These are phyloP conservation scores for Petrea volubilis DNA, from an alignment of 257 asterid genomes.

Conservation along the genomic window DNA sequence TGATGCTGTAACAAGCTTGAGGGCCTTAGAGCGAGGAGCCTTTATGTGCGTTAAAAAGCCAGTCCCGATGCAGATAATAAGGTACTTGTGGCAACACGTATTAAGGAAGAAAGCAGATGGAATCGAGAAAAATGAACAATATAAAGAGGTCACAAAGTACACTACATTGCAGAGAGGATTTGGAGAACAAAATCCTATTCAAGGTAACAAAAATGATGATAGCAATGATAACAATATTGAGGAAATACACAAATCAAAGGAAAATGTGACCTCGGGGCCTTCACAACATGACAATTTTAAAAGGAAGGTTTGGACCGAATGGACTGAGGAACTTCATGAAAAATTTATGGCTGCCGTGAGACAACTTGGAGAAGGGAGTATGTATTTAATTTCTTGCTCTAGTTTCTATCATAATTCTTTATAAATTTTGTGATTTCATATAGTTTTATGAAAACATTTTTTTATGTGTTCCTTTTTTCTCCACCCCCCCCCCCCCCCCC, in stretches of 20 bases:
- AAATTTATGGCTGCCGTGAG: constrained; percentile 26
- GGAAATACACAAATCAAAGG: too few species aligned
- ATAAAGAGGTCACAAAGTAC: neutral
- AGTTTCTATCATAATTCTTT: too few species aligned
- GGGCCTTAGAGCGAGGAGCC: constrained; percentile 45
- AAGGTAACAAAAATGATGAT: neutral
- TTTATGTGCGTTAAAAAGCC: constrained; percentile 35
- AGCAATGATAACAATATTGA: too few species aligned
- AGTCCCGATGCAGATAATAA: constrained; percentile 11
- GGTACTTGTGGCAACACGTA: constrained; percentile 42
- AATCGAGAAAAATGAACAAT: neutral
- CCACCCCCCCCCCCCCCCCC: too few species aligned
- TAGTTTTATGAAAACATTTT: neutral
- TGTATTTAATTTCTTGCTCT: too few species aligned
- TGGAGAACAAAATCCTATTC: neutral
- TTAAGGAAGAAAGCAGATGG: constrained; percentile 11
- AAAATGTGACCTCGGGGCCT: too few species aligned
- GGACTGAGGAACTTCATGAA: constrained; percentile 41
- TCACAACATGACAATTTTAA: too few species aligned
- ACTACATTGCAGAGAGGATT: neutral
- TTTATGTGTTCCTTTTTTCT: neutral
- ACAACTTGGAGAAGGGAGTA: constrained; percentile 41
- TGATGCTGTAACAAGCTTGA: constrained; percentile 12
- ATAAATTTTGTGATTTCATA: too few species aligned
- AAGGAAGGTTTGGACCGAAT: constrained; percentile 28